These are phyloP conservation scores for Talaromyces islandicus DNA, from an alignment of 2,329 filamentous ascomycete genomes.

Conservation along the genomic window DNA sequence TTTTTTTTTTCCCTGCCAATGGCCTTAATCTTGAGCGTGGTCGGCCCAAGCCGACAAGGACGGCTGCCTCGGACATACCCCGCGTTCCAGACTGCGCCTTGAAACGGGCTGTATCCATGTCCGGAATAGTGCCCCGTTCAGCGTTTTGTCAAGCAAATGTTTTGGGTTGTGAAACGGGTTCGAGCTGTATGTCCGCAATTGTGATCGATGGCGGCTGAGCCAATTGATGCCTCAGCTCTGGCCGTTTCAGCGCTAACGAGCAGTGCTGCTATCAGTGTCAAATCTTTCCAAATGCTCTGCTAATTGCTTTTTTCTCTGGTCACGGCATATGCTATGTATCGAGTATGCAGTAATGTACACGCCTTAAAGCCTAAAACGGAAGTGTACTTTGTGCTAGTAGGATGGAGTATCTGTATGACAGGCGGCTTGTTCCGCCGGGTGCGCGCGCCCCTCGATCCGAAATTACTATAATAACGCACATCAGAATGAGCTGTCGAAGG, in stretches of 20 bases:
- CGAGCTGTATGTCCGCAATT: background rate
- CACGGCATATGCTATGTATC: background rate
- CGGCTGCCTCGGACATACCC: background rate
- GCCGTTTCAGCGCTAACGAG: background rate
- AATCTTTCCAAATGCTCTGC: background rate
- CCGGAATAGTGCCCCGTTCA: background rate
- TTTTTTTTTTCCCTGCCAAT: background rate
- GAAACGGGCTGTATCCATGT: background rate
- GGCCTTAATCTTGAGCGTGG: background rate
- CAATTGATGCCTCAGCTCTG: background rate
- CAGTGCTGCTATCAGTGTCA: background rate
- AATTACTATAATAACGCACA: background rate
- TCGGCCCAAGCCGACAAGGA: background rate
- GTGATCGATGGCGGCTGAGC: background rate
- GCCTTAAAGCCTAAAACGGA: background rate
- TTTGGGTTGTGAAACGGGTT: background rate
- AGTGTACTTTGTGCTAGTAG: background rate
- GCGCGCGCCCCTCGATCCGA: background rate
- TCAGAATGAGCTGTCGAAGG: background rate
- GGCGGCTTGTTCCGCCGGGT: slow-evolving; percentile 4
- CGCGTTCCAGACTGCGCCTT: background rate
- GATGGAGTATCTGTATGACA: background rate
- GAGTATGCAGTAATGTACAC: background rate
- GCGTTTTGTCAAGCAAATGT: background rate
- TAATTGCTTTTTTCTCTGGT: background rate